Percentiles rank a stretch among this genome's conserved stretches.
Evolutionary conservation across 441 rosid species (phyloP).

Genomic region (Pelargonium australe): DNA sequence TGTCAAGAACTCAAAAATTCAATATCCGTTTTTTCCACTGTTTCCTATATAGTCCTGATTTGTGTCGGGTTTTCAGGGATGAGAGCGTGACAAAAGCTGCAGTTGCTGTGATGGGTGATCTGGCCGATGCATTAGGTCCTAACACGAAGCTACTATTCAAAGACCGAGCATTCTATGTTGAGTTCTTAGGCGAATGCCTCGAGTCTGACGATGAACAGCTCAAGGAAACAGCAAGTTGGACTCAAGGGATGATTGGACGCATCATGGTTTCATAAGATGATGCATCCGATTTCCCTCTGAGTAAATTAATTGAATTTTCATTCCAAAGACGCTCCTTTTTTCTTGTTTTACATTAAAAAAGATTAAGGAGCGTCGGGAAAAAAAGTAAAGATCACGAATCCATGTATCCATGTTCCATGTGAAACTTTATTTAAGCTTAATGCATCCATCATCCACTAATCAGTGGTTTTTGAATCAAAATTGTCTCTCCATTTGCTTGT

Average conservation of each 20-base stretch:
- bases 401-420: neutral
- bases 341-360: neutral
- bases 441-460: neutral
- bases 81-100: slow-evolving; percentile 86
- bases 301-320: neutral
- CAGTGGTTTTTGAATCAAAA: neutral
- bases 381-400: neutral
- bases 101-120: slow-evolving; percentile 89
- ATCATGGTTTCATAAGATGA: slow-evolving; percentile 30
- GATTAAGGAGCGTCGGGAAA: neutral
- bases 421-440: neutral
- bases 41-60: neutral
- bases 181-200: slow-evolving; percentile 68
- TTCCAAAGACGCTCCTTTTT: neutral
- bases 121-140: slow-evolving; percentile 77
- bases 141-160: slow-evolving; percentile 59
- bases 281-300: neutral
- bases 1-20: neutral
- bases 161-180: slow-evolving; percentile 47
- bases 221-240: slow-evolving; percentile 80
- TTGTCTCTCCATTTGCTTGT: neutral
- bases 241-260: slow-evolving; percentile 79
- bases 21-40: neutral
- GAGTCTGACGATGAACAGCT: slow-evolving; percentile 75
- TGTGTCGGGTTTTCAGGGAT: slow-evolving; percentile 40